Evolutionary conservation across 2,329 filamentous ascomycete genomes (phyloP).

Genomic region (Aureobasidium lini): DNA sequence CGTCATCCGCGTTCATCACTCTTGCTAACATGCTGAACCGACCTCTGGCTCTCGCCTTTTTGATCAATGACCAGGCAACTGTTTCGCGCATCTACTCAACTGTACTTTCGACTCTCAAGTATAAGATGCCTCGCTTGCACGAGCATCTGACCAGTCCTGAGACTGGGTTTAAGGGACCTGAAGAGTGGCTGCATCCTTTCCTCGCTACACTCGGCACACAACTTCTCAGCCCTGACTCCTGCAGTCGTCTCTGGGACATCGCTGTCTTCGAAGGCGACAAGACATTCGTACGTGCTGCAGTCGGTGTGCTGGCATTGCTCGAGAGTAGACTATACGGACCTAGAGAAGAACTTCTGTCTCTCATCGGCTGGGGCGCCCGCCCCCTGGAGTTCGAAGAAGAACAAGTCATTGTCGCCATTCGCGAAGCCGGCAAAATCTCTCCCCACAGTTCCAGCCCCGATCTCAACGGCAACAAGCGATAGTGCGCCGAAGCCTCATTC

Average conservation of each 20-base stretch:
- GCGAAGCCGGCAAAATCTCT: constrained; percentile 30
- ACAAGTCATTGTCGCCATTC: constrained; percentile 30
- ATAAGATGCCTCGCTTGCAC: constrained; percentile 58
- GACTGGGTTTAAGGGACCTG: constrained; percentile 2
- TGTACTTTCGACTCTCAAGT: constrained; percentile 57
- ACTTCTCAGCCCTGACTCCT: constrained; percentile 60
- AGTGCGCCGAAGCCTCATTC: neutral
- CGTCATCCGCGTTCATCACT: constrained; percentile 59
- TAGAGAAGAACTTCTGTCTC: constrained; percentile 35
- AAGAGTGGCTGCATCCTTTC: constrained; percentile 49
- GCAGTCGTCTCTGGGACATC: constrained; percentile 69
- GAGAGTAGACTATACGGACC: constrained; percentile 45
- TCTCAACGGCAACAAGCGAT: constrained; percentile 4
- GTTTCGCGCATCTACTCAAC: constrained; percentile 63
- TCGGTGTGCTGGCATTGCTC: constrained; percentile 53
- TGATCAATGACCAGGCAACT: constrained; percentile 60
- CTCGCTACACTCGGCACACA: constrained; percentile 60
- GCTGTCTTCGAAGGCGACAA: constrained; percentile 76
- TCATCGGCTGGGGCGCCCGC: constrained; percentile 35
- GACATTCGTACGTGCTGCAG: constrained; percentile 61
- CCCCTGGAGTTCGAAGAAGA: constrained; percentile 32
- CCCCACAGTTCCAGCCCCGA: neutral
- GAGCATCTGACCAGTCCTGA: constrained; percentile 49
- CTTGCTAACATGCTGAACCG: constrained; percentile 74
- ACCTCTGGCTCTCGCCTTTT: constrained; percentile 66